Evolutionary conservation across 83 land plant genomes (phyloP).

Genomic region (Picea abies): DNA sequence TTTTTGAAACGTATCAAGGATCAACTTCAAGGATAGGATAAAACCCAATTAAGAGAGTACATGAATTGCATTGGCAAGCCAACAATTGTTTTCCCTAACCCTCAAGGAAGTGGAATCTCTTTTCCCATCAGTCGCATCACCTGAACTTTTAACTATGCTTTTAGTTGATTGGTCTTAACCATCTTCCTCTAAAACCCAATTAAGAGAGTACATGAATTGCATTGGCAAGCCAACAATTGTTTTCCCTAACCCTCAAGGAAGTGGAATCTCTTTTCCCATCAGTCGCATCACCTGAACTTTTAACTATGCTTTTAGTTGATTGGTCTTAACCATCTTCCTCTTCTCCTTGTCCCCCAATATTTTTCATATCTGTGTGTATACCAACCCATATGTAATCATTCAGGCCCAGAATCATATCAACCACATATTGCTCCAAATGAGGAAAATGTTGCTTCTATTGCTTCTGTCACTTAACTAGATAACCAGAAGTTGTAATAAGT

Average conservation of each 20-base stretch:
- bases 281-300: too few relatives aligned
- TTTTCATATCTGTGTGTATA: constrained; percentile 44
- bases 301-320: constrained; percentile 4
- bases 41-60: constrained; percentile 75
- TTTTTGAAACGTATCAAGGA: constrained; percentile 60
- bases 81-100: constrained; percentile 73
- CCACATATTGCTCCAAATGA: constrained; percentile 68
- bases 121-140: constrained; percentile 22
- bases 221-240: constrained; percentile 89
- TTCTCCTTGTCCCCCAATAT: constrained; percentile 24
- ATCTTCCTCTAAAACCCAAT: constrained; percentile 48
- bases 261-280: too few relatives aligned
- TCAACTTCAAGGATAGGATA: constrained; percentile 57
- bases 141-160: not conserved
- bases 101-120: constrained; percentile 39
- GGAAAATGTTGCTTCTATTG: constrained; percentile 86
- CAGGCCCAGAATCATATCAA: constrained; percentile 89
- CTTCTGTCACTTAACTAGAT: constrained; percentile 67
- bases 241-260: too few relatives aligned
- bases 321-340: constrained; percentile 13
- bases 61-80: constrained; percentile 84
- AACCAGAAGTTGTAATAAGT: constrained; percentile 72
- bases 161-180: constrained; percentile 14
- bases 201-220: constrained; percentile 72
- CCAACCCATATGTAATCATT: constrained; percentile 96